Evolutionary conservation across 257 asterid genomes (phyloP), one percentile per base, ranked within the genome.

Genomic region (Forsythia suspensa): DNA sequence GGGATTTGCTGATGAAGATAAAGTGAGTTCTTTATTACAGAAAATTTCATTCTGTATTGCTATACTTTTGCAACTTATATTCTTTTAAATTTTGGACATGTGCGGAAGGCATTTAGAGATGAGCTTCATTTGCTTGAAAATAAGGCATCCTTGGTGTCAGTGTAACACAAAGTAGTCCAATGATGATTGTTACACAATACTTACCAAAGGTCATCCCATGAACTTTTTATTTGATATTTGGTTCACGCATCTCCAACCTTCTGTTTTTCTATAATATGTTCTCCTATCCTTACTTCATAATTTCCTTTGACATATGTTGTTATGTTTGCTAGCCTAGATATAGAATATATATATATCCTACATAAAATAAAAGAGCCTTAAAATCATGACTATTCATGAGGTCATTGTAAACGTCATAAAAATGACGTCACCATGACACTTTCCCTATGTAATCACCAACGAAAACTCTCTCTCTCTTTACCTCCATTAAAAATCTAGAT

Each of bases 1-100:
- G 81, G 98, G 97, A 80, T 71, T 88, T 85, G 89, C 87, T 75
- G 88, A 88, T 63, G 96, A 93, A 66, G 96, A 93, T 75, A 93
- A 93, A 95, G 99, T 95, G 86, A 89, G 96, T 89, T 84, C 24
- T 36, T 85, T 61, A 41, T 2, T 24, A 46, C 74, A 39, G 37
- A 18, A 4, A 76, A 59, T 70, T 8, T 20, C 16, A 1, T 71
- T 42, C 43, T 82, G 67, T 39, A 15, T 51, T 11, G 8, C 52
- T n/a, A 5, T 29, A 77, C 8, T 5, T 73, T n/a, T 77, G 34
- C 80, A 46, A 70, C 59, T 38, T 39, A 16, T 18, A 40, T 79
- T 4, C 46, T 77, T 78, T 79, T 71, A 79, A 39, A 70, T 71
- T 59, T 41, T 41, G 44, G 15, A 46, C 55, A 8, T 11, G 15